Evolutionary conservation across 306 rosid species (phyloP).

Genomic region (Acmispon strigosus): DNA sequence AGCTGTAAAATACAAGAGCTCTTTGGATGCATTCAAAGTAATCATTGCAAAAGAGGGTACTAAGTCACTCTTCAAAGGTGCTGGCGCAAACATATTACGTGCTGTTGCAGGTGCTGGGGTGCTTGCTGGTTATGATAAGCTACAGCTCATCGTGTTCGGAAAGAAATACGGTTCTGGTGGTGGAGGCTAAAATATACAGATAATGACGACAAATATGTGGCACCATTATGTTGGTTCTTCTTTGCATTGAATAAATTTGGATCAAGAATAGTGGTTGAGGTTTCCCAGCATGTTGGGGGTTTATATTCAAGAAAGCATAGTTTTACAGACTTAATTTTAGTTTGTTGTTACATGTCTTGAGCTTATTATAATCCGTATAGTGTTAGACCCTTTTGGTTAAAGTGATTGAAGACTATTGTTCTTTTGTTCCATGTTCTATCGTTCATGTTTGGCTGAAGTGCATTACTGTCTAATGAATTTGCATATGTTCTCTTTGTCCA

Average conservation of each 20-base stretch:
- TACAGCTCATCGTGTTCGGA: constrained; percentile 58
- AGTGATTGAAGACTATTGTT: background rate
- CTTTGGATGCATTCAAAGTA: constrained; percentile 49
- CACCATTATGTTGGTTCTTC: constrained; percentile 4
- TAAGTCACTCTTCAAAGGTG: constrained; percentile 80
- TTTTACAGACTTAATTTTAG: constrained; percentile 13
- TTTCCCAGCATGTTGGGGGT: background rate
- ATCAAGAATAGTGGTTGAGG: background rate
- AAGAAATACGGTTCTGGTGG: constrained; percentile 89
- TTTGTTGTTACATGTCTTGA: constrained; percentile 5
- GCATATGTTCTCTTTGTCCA: too few relatives aligned
- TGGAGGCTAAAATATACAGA: constrained; percentile 44
- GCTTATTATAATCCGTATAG: background rate
- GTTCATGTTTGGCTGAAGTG: background rate
- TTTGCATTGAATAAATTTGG: constrained; percentile 31
- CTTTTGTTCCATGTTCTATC: too few relatives aligned
- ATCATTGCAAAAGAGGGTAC: constrained; percentile 63
- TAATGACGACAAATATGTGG: constrained; percentile 2
- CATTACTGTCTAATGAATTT: background rate
- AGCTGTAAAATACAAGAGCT: constrained; percentile 71
- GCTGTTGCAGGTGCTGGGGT: constrained; percentile 84
- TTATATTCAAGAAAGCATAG: constrained; percentile 15
- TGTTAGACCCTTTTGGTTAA: background rate
- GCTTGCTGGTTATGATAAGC: constrained; percentile 69
- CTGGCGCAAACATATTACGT: constrained; percentile 73